Evolutionary conservation across 257 asterid species (phyloP).

Genomic region (Thymus mandschuricus): DNA sequence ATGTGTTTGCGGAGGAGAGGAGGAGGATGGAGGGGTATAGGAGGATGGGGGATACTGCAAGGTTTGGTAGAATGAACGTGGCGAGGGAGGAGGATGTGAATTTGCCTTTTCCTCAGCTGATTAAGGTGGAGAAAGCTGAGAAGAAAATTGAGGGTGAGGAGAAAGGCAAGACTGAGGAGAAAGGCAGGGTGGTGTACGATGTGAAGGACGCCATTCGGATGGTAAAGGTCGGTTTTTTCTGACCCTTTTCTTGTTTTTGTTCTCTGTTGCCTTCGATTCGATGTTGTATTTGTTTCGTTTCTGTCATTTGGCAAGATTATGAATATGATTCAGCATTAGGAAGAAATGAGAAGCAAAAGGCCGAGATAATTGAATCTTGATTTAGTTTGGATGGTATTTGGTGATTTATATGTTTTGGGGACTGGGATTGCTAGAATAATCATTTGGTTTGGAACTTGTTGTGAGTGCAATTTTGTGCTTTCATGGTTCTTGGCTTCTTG

Average conservation of each 20-base stretch:
- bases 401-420: background rate
- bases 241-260: background rate
- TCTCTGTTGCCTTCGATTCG: background rate
- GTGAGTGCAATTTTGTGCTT: background rate
- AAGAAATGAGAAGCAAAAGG: background rate
- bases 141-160: slow-evolving; percentile 35
- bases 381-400: slow-evolving; percentile 1
- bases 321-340: background rate
- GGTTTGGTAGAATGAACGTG: slow-evolving; percentile 35
- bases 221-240: slow-evolving; percentile 68
- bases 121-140: slow-evolving; percentile 48
- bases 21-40: slow-evolving; percentile 53
- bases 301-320: background rate
- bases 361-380: background rate
- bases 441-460: background rate
- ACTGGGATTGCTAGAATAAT: background rate
- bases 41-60: slow-evolving; percentile 43
- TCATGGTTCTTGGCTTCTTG: background rate
- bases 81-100: slow-evolving; percentile 51
- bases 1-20: slow-evolving; percentile 64
- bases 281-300: slow-evolving; percentile 19
- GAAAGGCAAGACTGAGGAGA: slow-evolving; percentile 45
- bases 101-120: slow-evolving; percentile 72
- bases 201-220: slow-evolving; percentile 87
- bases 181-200: slow-evolving; percentile 68